Base-by-base conservation (phyloP, 2,329 filamentous ascomycete species). In the Ambrosiella cleistominuta region DNA sequence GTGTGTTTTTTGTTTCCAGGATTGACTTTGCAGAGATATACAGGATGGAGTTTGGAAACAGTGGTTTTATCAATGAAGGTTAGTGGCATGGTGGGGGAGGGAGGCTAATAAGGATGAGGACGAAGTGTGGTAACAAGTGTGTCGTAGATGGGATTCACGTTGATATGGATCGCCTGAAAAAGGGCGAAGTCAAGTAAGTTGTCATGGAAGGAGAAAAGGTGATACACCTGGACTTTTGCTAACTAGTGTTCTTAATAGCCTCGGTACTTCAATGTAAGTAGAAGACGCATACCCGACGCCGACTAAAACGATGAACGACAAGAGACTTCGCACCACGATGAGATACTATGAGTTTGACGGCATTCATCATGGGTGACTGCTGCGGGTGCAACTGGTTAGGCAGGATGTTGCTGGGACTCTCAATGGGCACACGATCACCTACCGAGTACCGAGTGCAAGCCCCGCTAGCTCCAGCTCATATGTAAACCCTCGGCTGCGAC, bases 151-250 rank as follows among this genome's bases (percentile, higher is more conserved):
- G 93, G 70, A 97, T 98, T 70, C 93, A 98, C 71, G 79, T 98
- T 66, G 93, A 98, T 70, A 98, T 98, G 93, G 88, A 97, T 68
- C 85, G 93, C 68, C 76, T 98, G 72, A 98, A 98, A 83, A 93
- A 89, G 73, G 93, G 93, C 62, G 93, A 98, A 76, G 91, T 98
- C 70, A 98, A 98, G 89, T 96, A 76, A 74, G 88, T 75, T 38
- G 27, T 27, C 27, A 27, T 49, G 19, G 35, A 45, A 57, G 58
- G 60, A 64, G n/a, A 17, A 8, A 15, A 15, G n/a, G 1, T 47
- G n/a, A 15, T 47, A 8, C 11, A 3, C 19, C 13, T 68, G 64
- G 70, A 63, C 15, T 40, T 57, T 63, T 60, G 68, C 70, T 47
- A 47, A 68, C 72, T 69, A 63, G 61, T 59, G 60, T 44, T 27